Percentiles rank a stretch among this genome's conserved stretches.
phyloP scores from a whole-genome alignment of 495 filamentous ascomycete genomes.

The Copromyces sp. region DNA sequence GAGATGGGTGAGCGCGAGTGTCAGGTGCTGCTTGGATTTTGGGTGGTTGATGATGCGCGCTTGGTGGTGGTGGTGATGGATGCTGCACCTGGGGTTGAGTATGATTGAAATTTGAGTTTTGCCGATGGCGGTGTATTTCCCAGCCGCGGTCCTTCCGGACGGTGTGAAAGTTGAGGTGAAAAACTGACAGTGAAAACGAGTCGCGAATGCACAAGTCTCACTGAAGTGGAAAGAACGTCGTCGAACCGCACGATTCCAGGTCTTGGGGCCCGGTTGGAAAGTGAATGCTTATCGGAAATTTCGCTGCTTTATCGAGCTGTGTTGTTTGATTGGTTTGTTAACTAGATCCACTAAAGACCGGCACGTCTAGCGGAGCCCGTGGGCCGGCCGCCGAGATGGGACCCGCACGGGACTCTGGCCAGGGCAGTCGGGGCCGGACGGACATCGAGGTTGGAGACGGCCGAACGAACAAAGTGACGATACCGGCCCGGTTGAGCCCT shows the following conservation, averaged over 20 bases:
- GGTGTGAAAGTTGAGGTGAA: neutral
- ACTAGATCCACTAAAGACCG: too few relatives aligned
- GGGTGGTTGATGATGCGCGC: neutral
- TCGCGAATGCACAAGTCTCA: neutral
- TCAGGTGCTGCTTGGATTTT: neutral
- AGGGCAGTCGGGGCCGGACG: neutral
- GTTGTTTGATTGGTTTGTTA: neutral
- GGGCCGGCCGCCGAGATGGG: too few relatives aligned
- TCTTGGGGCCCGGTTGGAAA: too few relatives aligned
- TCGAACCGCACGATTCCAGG: neutral
- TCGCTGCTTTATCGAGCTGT: neutral
- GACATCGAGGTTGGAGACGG: too few relatives aligned
- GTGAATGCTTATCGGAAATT: neutral
- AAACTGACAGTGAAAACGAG: neutral
- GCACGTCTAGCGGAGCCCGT: too few relatives aligned
- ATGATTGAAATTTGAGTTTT: too few relatives aligned
- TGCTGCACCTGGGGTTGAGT: too few relatives aligned
- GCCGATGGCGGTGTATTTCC: too few relatives aligned
- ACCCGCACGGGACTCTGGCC: neutral
- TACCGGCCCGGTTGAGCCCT: too few relatives aligned
- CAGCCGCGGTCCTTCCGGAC: too few relatives aligned
- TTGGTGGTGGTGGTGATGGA: neutral
- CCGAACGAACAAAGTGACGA: neutral
- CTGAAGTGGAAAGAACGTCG: neutral
- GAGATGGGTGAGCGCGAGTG: neutral